These are phyloP conservation scores for Penicillium soppii DNA, from an alignment of 495 filamentous ascomycete genomes.

Conservation along the genomic window DNA sequence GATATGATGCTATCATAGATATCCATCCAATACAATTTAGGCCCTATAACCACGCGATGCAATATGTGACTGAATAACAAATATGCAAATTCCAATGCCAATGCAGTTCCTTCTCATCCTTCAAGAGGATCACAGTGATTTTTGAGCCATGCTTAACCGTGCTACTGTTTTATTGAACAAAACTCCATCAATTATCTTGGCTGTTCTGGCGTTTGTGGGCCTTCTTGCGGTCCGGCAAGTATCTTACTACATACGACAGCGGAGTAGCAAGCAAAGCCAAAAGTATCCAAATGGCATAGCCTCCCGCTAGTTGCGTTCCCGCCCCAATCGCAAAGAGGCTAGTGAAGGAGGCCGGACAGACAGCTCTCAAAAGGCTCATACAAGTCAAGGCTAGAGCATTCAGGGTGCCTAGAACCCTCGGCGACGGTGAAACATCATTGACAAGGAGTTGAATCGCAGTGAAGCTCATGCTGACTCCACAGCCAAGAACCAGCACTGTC, in stretches of 20 bases:
- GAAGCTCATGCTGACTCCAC: slow-evolving; percentile 67
- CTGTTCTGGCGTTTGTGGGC: slow-evolving; percentile 1
- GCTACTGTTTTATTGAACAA: background rate
- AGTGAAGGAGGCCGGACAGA: slow-evolving; percentile 60
- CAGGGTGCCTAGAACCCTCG: slow-evolving; percentile 57
- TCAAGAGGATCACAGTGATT: no score
- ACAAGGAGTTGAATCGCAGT: slow-evolving; percentile 66
- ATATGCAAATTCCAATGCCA: no score
- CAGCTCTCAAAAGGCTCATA: slow-evolving; percentile 50
- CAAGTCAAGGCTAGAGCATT: slow-evolving; percentile 63
- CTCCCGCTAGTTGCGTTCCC: slow-evolving; percentile 52
- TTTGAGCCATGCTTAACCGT: background rate
- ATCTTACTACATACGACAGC: slow-evolving; percentile 43
- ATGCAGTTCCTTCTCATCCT: no score
- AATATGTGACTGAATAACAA: no score
- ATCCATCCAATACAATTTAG: no score
- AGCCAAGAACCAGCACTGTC: slow-evolving; percentile 40
- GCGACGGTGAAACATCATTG: slow-evolving; percentile 65
- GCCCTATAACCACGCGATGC: no score
- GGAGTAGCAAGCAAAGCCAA: slow-evolving; percentile 46
- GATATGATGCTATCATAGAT: no score
- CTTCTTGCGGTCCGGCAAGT: slow-evolving; percentile 29
- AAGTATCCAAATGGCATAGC: slow-evolving; percentile 67
- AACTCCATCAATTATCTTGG: background rate
- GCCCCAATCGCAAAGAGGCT: slow-evolving; percentile 62